Base-by-base conservation (phyloP, 78 protist species). In the Chrysochromulina parva region DNA sequence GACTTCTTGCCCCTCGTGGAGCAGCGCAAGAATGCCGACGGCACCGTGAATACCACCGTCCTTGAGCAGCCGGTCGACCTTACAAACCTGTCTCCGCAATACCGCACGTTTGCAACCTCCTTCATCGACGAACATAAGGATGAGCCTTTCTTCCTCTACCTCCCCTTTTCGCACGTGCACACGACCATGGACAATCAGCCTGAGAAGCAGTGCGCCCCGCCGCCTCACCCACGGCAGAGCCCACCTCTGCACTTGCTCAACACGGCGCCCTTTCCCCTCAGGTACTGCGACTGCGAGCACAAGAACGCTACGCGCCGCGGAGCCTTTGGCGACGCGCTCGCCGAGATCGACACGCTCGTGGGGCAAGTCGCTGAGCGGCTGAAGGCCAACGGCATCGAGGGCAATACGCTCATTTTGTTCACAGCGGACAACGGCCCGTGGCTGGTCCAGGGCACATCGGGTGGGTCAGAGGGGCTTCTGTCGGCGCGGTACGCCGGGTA, bases 401-500 rank as follows among this genome's bases (percentile, higher is more conserved):
- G 67, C 19, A 67, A 67, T 54, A 88, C 91, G n/a, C 14, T 66
- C 17, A 60, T 88, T 10, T 38, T 62, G 54, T 67, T 88, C 54
- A 54, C 85, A 11, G 3, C 50, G 1, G 91, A 88, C 85, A 71
- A 88, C 47, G 87, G 87, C 38, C 91, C 82, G n/a, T 88, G 87
- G 87, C 60, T 48, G 7, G 57, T 62, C 26, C 22, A 47, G 57
- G 53, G 26, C 82, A 0, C n/a, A 11, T 17, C 4, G 9, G 82
- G 54, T 10, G 19, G 78, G 16, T 24, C 80, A 47, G 19, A 24
- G 48, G 74, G 20, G 48, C 80, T 69, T 1, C 52, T 69, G 38
- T 38, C 48, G 10, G 80, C 50, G 16, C 52, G 80, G 50, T n/a
- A 13, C 48, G 80, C 80, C 2, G 80, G 80, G 13, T 38, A 24